phyloP scores from a whole-genome alignment of 2,329 filamentous ascomycete species.

The Stenocarpella maydis region DNA sequence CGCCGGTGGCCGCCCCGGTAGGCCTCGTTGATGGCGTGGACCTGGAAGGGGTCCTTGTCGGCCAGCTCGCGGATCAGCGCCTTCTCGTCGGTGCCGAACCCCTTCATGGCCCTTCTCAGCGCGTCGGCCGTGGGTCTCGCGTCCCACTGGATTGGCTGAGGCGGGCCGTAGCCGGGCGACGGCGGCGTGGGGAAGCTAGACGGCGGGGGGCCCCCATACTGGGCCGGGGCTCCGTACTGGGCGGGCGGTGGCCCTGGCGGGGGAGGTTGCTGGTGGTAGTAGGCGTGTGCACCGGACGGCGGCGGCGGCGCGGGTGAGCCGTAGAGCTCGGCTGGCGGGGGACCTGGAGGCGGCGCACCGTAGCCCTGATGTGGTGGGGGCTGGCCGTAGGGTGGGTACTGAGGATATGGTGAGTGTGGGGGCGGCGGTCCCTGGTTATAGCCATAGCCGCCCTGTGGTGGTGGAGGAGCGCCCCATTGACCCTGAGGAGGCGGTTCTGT shows the following conservation, averaged over 20 bases:
- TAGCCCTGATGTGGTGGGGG: constrained; percentile 44
- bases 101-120: constrained; percentile 87
- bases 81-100: constrained; percentile 86
- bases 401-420: constrained; percentile 28
- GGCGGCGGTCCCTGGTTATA: constrained; percentile 30
- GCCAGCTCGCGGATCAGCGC: constrained; percentile 74
- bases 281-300: constrained; percentile 34
- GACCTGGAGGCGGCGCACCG: constrained; percentile 38
- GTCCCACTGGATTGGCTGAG: constrained; percentile 75
- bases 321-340: constrained; percentile 40
- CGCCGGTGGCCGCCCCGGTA: constrained; percentile 73
- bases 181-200: constrained; percentile 60
- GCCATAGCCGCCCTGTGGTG: constrained; percentile 39
- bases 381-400: constrained; percentile 37
- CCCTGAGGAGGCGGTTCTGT: constrained; percentile 28
- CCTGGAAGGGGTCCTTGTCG: constrained; percentile 79
- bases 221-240: constrained; percentile 41
- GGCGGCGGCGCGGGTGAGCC: constrained; percentile 29
- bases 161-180: constrained; percentile 77
- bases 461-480: constrained; percentile 29
- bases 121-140: constrained; percentile 73
- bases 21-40: constrained; percentile 71
- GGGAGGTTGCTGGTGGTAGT: constrained; percentile 42
- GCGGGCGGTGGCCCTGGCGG: constrained; percentile 40
- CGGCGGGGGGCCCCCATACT: constrained; percentile 35